Evolutionary conservation across 495 filamentous ascomycete genomes (phyloP), one percentile per base, ranked within the genome.

Genomic region (Penicillium malachiteum): DNA sequence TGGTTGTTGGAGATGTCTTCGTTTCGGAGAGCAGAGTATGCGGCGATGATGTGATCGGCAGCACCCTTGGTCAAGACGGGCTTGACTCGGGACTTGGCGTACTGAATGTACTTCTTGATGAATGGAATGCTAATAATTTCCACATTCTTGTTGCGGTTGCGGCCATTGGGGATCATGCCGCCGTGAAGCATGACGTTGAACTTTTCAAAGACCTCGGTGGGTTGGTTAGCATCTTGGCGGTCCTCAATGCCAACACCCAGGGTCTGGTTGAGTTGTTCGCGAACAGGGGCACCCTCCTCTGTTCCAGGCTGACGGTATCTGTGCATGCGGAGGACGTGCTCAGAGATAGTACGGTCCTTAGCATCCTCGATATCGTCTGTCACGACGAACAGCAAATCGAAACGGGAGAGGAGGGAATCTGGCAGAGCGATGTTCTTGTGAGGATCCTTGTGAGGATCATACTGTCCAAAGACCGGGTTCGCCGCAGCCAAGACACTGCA

Each of bases 71-170:
- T 96, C 52, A 99, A 74, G 21, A 95, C 78, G 5, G 94, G 94
- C 83, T 92, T 93, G 63, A 96, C 82, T 68, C 94, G 78, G 30
- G 85, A 87, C 74, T 97, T 97, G 60, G 95, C 92, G 70, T 99
- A 99, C 68, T 99, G 94, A 55, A 99, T 92, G 70, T 97, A 99
- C 73, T 99, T 99, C 79, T 97, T 97, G 74, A 99, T 92, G 76
- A 99, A 99, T 1, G 93, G 92, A 54, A 99, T 96, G 72, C 89
- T 94, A 52, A 97, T 78, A n/a, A 99, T 90, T 69, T 97, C 92
- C 35, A 87, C 81, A 55, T 88, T 86, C 72, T 90, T 89, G 64
- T 81, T 83, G 41, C 75, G 76, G 16, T 87, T 88, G 26, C 91
- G 87, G 30, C 82, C 81, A 9, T 84, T 86, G 34, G 89, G 73